Conservation (phyloP, 257 asterid genomes). For the Gentiana macrophylla region DNA sequence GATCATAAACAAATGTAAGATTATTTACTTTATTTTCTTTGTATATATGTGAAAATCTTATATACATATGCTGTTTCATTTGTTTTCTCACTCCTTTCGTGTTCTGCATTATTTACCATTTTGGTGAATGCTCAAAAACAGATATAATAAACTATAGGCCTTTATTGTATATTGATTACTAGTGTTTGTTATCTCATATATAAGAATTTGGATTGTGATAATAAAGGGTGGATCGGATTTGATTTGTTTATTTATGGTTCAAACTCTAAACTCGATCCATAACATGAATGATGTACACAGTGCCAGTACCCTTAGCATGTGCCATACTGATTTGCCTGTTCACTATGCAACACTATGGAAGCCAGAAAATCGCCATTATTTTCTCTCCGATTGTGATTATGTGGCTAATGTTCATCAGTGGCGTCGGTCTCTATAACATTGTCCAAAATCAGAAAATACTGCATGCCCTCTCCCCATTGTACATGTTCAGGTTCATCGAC, state of each 20-base stretch:
- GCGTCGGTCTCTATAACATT: conserved; percentile 71
- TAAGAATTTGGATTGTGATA: too few relatives aligned
- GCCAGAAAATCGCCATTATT: conserved; percentile 59
- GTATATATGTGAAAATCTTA: too few relatives aligned
- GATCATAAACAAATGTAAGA: conserved; percentile 56
- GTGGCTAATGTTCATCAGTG: conserved; percentile 66
- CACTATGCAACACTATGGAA: conserved; percentile 81
- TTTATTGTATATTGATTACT: too few relatives aligned
- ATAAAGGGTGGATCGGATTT: too few relatives aligned
- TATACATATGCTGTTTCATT: too few relatives aligned
- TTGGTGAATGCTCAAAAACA: too few relatives aligned
- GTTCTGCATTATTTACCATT: too few relatives aligned
- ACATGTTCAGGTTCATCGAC: conserved; percentile 64
- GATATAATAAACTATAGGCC: too few relatives aligned
- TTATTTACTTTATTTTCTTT: neutral
- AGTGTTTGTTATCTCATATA: too few relatives aligned
- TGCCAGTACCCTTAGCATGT: conserved; percentile 81
- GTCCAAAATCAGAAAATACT: conserved; percentile 36
- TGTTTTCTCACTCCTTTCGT: too few relatives aligned
- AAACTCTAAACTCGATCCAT: conserved; percentile 12
- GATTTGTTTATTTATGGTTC: too few relatives aligned
- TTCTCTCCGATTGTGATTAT: conserved; percentile 83
- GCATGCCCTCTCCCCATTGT: conserved; percentile 64
- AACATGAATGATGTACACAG: conserved; percentile 28
- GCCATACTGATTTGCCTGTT: conserved; percentile 78